Conservation (phyloP, 495 filamentous ascomycete species). For the Talaromyces borbonicus region DNA sequence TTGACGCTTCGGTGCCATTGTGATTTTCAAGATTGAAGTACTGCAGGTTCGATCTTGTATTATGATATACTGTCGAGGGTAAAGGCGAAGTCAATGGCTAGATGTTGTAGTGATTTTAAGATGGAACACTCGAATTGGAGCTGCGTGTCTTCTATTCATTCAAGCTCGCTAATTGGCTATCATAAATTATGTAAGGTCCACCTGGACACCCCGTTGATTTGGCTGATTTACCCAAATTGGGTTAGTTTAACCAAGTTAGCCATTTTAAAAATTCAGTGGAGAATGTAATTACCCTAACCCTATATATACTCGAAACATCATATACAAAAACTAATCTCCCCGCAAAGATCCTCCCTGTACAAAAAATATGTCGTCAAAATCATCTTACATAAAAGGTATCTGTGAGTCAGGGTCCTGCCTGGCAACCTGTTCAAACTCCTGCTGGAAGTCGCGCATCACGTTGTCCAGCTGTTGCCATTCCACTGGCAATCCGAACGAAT, state of each 20-base stretch:
- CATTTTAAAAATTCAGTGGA: not conserved
- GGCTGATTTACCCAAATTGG: too few species aligned
- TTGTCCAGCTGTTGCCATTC: slow-evolving; percentile 41
- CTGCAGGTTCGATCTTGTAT: not conserved
- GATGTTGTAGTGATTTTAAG: too few species aligned
- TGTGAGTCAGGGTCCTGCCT: slow-evolving; percentile 12
- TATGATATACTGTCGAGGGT: not conserved
- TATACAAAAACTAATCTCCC: too few species aligned
- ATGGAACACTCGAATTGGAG: too few species aligned
- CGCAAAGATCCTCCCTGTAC: too few species aligned
- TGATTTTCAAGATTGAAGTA: not conserved
- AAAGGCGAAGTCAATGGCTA: not conserved
- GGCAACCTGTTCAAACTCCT: slow-evolving; percentile 24
- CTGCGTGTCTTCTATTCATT: slow-evolving; percentile 8
- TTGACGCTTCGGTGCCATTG: slow-evolving; percentile 44
- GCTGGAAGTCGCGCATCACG: slow-evolving; percentile 42
- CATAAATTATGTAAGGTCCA: not conserved
- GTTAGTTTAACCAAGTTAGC: not conserved
- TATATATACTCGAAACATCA: not conserved
- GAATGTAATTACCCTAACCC: not conserved
- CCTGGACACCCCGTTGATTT: too few species aligned
- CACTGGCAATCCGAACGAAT: slow-evolving; percentile 11
- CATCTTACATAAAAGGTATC: slow-evolving; percentile 1
- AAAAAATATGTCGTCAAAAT: too few species aligned
- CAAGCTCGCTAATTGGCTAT: not conserved